Base-by-base conservation (phyloP, 495 filamentous ascomycete genomes). In the Penicillium coprophilum region DNA sequence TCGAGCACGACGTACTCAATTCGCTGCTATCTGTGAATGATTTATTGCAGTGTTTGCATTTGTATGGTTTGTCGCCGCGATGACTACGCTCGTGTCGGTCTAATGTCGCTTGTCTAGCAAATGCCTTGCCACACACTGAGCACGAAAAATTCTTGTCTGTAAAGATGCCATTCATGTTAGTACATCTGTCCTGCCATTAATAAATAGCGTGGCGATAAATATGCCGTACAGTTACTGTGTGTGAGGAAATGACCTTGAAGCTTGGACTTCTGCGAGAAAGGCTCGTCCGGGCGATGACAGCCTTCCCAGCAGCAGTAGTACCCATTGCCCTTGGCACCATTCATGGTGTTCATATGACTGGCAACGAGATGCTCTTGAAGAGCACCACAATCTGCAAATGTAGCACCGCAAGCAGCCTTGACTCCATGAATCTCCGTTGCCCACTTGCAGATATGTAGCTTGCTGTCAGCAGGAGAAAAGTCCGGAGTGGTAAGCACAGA, bases 11-110 rank as follows among this genome's bases (percentile, higher is more conserved):
- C 74, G 31, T 76, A 77, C 74, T 79, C 50, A 79, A 65, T 55
- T 78, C 74, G 45, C 77, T 80, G 53, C 77, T 80, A 54, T 79
- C 78, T 4, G 77, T 77, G 28, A 79, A 79, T 15, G 69, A 67
- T 53, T 76, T 80, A 3, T 68, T 72, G 50, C 78, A 81, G 13
- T 71, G 57, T 15, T 71, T 62, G 57, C 78, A 81, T 27, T 61
- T 71, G 50, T 75, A 80, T 0, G 77, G 78, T 57, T 80, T 81
- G 55, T 81, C 78, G 19, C 76, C 75, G 0, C 77, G 78, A 51
- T 81, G 78, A n/a, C 76, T 80, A n/a, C 78, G 77, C 61, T 77
- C 75, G 43, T 81, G 78, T 28, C 77, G 70, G 39, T 77, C 77
- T 46, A 81, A 56, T 23, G 76, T 78, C 11, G 76, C 75, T 54